Conservation (phyloP, 2,329 filamentous ascomycete species). For the Diplodia corticola region DNA sequence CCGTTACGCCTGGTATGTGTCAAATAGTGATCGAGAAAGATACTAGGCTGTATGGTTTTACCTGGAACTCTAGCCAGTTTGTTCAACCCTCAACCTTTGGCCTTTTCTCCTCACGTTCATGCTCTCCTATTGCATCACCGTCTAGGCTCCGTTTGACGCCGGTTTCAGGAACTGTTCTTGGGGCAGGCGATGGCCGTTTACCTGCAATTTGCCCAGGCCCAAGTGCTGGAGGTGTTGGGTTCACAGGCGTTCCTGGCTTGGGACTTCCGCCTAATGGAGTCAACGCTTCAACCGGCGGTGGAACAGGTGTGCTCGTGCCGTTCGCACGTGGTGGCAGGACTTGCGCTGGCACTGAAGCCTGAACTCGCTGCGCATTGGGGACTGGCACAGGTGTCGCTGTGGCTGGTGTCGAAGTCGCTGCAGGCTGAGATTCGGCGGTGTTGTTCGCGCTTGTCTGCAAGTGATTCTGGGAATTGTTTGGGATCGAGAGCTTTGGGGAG, state of each 20-base stretch:
- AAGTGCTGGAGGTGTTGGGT: background rate
- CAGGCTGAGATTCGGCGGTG: background rate
- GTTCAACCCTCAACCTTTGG: conserved; percentile 9
- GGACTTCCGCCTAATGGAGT: conserved; percentile 18
- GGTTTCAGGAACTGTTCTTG: background rate
- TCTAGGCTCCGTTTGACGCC: conserved; percentile 11
- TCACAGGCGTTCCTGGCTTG: conserved; percentile 4
- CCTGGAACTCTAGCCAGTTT: background rate
- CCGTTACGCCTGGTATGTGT: background rate
- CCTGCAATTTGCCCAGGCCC: background rate
- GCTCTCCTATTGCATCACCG: background rate
- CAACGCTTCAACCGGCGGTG: conserved; percentile 21
- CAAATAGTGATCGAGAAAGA: background rate
- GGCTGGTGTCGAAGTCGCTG: background rate
- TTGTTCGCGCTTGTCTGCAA: background rate
- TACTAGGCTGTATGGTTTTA: background rate
- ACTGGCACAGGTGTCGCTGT: background rate
- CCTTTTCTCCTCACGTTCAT: conserved; percentile 13
- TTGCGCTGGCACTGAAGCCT: background rate
- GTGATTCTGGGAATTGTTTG: background rate
- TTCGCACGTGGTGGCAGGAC: conserved; percentile 1
- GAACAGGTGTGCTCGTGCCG: conserved; percentile 15
- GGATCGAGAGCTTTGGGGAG: background rate
- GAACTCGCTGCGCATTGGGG: background rate
- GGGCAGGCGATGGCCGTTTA: conserved; percentile 7